A percentile compares a stretch with the other conserved stretches of the same genome.
phyloP scores from a whole-genome alignment of 75 land plant species.

The Larix kaempferi region DNA sequence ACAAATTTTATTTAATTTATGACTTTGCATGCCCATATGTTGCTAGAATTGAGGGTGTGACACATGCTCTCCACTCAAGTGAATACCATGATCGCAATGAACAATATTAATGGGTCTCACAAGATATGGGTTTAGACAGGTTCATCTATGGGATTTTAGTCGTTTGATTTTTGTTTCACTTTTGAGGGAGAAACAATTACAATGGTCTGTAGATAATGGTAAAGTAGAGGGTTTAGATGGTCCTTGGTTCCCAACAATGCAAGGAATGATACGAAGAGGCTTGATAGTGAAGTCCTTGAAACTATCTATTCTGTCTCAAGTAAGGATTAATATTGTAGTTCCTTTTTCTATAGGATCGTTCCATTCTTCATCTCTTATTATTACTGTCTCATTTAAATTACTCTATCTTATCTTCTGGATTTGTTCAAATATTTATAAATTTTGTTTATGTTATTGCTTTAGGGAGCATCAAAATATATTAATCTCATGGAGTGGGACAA shows the following conservation, averaged over 20 bases:
- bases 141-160: constrained; percentile 93
- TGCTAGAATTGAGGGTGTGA: constrained; percentile 82
- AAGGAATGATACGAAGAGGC: constrained; percentile 79
- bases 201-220: constrained; percentile 93
- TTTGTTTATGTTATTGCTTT: no score
- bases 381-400: no score
- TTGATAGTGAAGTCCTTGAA: constrained; percentile 78
- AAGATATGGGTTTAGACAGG: constrained; percentile 82
- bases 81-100: constrained; percentile 95
- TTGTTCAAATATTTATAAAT: no score
- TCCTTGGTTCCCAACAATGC: constrained; percentile 93
- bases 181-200: constrained; percentile 90
- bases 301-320: constrained; percentile 90
- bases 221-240: constrained; percentile 97
- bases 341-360: no score
- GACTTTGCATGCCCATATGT: constrained; percentile 97
- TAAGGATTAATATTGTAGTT: constrained; percentile 7
- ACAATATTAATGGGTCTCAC: constrained; percentile 72
- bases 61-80: constrained; percentile 92
- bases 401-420: no score
- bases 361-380: no score
- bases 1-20: constrained; percentile 91
- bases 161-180: constrained; percentile 88
- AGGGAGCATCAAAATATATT: no score
- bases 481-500: no score